Percentiles rank a stretch among this genome's conserved stretches.
Conservation (phyloP, 2,329 filamentous ascomycete genomes). For the Aspergillus costaricaensis region DNA sequence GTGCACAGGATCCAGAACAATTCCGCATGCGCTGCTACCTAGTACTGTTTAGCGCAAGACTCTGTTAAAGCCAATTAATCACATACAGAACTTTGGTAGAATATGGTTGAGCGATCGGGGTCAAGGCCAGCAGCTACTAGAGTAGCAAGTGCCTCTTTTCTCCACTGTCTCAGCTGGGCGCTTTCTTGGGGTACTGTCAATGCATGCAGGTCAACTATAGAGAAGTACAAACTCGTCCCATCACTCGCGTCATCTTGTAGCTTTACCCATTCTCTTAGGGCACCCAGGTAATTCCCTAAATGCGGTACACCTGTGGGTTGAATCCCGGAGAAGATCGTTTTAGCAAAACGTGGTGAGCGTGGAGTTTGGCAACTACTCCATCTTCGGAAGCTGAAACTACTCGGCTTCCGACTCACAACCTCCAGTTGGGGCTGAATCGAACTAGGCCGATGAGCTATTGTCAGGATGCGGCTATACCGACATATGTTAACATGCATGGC, state of each 20-base stretch:
- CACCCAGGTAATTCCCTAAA: conserved; percentile 92
- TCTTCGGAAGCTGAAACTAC: conserved; percentile 10
- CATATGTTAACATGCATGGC: background rate
- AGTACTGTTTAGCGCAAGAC: conserved; percentile 4
- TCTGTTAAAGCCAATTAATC: background rate
- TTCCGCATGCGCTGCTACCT: conserved; percentile 79
- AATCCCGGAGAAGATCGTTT: conserved; percentile 86
- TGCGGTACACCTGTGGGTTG: conserved; percentile 95
- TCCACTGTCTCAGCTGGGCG: conserved; percentile 61
- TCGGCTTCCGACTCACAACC: background rate
- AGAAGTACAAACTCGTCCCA: conserved; percentile 71
- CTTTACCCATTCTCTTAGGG: conserved; percentile 80
- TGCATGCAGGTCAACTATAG: conserved; percentile 90
- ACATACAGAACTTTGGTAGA: conserved; percentile 75
- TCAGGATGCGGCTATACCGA: background rate
- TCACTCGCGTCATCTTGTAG: conserved; percentile 67
- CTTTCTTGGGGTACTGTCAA: conserved; percentile 76
- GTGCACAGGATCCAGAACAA: conserved; percentile 98
- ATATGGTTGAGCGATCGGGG: conserved; percentile 74
- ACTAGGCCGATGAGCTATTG: background rate
- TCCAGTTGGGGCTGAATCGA: background rate
- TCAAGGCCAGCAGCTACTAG: conserved; percentile 82
- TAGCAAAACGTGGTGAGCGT: conserved; percentile 1
- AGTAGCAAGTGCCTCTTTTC: conserved; percentile 74
- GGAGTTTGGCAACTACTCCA: conserved; percentile 16